Conservation (phyloP, 768 basidiomycete species). For the Tulasnella calospora region DNA sequence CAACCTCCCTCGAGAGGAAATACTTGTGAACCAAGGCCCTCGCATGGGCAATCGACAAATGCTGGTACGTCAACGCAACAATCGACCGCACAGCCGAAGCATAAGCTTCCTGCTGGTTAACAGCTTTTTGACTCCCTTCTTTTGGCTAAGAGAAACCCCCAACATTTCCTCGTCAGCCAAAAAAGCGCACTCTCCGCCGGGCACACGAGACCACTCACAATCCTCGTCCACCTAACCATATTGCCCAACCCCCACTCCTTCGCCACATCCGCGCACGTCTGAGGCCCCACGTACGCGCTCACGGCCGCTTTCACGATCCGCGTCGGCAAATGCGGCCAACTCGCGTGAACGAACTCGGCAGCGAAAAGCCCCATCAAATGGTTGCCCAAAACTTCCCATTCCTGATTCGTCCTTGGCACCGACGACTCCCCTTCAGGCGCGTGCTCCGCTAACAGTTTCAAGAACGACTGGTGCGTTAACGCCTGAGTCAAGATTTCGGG, state of each 20-base stretch:
- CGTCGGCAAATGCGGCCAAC: constrained; percentile 87
- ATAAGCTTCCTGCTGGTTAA: constrained; percentile 80
- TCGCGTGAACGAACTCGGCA: constrained; percentile 70
- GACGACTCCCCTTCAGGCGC: constrained; percentile 41
- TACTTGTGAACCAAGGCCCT: constrained; percentile 82
- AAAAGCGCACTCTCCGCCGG: neutral
- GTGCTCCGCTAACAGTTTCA: constrained; percentile 51
- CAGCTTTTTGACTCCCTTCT: constrained; percentile 39
- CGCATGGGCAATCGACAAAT: constrained; percentile 78
- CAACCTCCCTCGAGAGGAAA: constrained; percentile 81
- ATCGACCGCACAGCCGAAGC: constrained; percentile 82
- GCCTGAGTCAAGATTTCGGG: constrained; percentile 43
- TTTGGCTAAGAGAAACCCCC: constrained; percentile 8
- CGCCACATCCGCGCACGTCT: constrained; percentile 77
- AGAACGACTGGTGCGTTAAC: constrained; percentile 74
- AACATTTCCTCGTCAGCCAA: neutral
- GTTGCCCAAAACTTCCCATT: constrained; percentile 75
- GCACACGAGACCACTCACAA: constrained; percentile 44
- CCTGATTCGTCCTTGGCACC: constrained; percentile 63
- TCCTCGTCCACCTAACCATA: constrained; percentile 76
- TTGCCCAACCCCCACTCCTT: constrained; percentile 76
- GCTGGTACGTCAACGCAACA: constrained; percentile 82
- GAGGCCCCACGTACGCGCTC: constrained; percentile 84
- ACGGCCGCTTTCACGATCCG: constrained; percentile 87
- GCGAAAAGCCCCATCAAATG: constrained; percentile 86